phyloP scores from a whole-genome alignment of 116 monocot genomes.

The Dioscorea cayenensis region DNA sequence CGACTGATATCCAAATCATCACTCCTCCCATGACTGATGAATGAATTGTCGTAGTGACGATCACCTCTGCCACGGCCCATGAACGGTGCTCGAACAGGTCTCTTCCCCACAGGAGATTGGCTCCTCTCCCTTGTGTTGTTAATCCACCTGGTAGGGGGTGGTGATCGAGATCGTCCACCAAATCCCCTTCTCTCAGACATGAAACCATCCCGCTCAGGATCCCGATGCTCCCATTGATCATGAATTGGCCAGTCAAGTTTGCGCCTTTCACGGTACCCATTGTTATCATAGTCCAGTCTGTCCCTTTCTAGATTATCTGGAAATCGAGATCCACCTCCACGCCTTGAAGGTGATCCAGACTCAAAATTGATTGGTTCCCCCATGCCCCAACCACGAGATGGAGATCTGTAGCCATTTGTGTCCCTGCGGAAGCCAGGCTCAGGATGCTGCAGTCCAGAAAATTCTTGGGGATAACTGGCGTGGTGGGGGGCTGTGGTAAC shows the following conservation, averaged over 20 bases:
- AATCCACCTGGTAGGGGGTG: constrained; percentile 35
- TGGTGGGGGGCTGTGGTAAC: constrained; percentile 26
- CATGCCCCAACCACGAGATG: constrained; percentile 36
- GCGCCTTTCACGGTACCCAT: constrained; percentile 20
- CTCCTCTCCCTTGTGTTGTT: constrained; percentile 48
- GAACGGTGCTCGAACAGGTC: constrained; percentile 16
- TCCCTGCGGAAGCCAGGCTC: constrained; percentile 30
- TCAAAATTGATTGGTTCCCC: constrained; percentile 32
- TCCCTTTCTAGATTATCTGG: constrained; percentile 17
- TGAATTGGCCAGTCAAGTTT: constrained; percentile 23
- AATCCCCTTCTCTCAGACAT: constrained; percentile 24
- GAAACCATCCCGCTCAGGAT: constrained; percentile 20
- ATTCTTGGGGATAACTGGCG: constrained; percentile 20
- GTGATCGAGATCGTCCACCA: constrained; percentile 29
- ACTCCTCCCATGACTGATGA: constrained; percentile 5
- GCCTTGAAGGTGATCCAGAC: constrained; percentile 17
- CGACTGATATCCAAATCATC: constrained; percentile 7
- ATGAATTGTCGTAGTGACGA: constrained; percentile 18
- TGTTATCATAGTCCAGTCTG: constrained; percentile 23
- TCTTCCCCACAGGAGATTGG: constrained; percentile 38
- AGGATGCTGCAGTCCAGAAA: constrained; percentile 9
- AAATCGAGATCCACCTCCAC: constrained; percentile 29
- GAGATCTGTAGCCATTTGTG: constrained; percentile 38
- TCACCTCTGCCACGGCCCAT: constrained; percentile 23
- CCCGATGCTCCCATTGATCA: constrained; percentile 19